A percentile compares a stretch with the other conserved stretches of the same genome.
These are phyloP conservation scores for Eurotiales sp. DNA, from an alignment of 2,329 filamentous ascomycete species.

Conservation along the genomic window DNA sequence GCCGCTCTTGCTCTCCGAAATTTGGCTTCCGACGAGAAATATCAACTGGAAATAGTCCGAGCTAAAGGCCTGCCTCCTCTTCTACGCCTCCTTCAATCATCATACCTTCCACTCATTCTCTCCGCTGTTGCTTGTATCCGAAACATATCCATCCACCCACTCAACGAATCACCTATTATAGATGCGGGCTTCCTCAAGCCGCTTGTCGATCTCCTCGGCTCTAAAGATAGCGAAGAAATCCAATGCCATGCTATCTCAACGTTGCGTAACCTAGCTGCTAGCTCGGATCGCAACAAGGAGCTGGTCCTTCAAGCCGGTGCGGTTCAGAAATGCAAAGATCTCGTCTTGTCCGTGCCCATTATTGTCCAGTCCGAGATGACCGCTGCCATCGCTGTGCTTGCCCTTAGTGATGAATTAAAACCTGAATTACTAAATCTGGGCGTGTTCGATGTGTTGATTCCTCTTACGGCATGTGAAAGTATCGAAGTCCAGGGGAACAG, in stretches of 20 bases:
- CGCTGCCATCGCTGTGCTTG: conserved; percentile 94
- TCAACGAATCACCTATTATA: conserved; percentile 98
- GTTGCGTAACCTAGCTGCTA: conserved; percentile 88
- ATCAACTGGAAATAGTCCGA: conserved; percentile 94
- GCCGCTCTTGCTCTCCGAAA: conserved; percentile 91
- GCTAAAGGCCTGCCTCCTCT: conserved; percentile 81
- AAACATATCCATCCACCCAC: conserved; percentile 96
- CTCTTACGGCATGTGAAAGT: conserved; percentile 88
- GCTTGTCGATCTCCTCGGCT: conserved; percentile 86
- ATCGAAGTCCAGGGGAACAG: conserved; percentile 99
- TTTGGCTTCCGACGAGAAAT: conserved; percentile 95
- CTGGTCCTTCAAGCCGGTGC: conserved; percentile 95
- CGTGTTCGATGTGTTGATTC: conserved; percentile 94
- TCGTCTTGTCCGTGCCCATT: conserved; percentile 87
- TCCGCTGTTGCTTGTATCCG: conserved; percentile 97
- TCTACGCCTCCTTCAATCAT: conserved; percentile 85
- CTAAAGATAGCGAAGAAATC: conserved; percentile 96
- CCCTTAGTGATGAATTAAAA: conserved; percentile 93
- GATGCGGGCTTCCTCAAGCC: conserved; percentile 94
- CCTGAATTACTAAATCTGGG: conserved; percentile 83
- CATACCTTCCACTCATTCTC: conserved; percentile 90
- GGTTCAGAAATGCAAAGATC: conserved; percentile 96
- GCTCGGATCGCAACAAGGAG: conserved; percentile 95
- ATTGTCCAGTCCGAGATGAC: conserved; percentile 99
- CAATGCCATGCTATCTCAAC: conserved; percentile 99